Percentiles rank a stretch among this genome's conserved stretches.
These are phyloP conservation scores for Cutaneotrichosporon dermatis DNA, from an alignment of 1,284 basidiomycete genomes.

Conservation along the genomic window DNA sequence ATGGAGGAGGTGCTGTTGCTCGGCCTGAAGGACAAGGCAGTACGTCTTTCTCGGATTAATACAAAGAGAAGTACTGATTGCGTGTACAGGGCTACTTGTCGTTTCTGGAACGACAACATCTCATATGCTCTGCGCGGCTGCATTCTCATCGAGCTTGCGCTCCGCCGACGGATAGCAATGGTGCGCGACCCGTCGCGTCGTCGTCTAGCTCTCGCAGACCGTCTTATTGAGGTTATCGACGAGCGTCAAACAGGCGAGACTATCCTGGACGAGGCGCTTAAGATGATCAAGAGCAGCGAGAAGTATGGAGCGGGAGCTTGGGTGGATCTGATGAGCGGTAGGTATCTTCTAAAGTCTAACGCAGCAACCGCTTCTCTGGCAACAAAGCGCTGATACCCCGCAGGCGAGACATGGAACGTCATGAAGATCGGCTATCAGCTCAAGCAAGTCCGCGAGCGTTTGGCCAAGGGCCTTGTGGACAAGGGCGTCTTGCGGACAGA, in stretches of 20 bases:
- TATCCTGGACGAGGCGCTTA: slow-evolving; percentile 88
- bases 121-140: slow-evolving; percentile 92
- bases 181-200: slow-evolving; percentile 76
- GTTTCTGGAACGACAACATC: slow-evolving; percentile 98
- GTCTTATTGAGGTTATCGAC: slow-evolving; percentile 84
- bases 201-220: slow-evolving; percentile 70
- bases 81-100: slow-evolving; percentile 73
- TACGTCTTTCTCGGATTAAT: slow-evolving; percentile 36
- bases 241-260: slow-evolving; percentile 90
- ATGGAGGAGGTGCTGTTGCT: slow-evolving; percentile 95
- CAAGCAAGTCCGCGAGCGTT: slow-evolving; percentile 91
- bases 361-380: too few species aligned
- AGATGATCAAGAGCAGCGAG: slow-evolving; percentile 79
- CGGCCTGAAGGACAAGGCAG: slow-evolving; percentile 89
- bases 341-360: slow-evolving; percentile 30
- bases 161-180: slow-evolving; percentile 82
- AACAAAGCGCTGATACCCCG: neutral
- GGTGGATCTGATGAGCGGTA: slow-evolving; percentile 89
- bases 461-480: slow-evolving; percentile 95
- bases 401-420: slow-evolving; percentile 97
- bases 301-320: slow-evolving; percentile 84
- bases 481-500: slow-evolving; percentile 95
- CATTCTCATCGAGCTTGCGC: slow-evolving; percentile 88
- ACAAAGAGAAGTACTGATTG: neutral
- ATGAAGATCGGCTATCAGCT: slow-evolving; percentile 98